These are phyloP conservation scores for Lunularia cruciata DNA, from an alignment of 225 moss, liverwort and hornwort genomes.

Conservation along the genomic window DNA sequence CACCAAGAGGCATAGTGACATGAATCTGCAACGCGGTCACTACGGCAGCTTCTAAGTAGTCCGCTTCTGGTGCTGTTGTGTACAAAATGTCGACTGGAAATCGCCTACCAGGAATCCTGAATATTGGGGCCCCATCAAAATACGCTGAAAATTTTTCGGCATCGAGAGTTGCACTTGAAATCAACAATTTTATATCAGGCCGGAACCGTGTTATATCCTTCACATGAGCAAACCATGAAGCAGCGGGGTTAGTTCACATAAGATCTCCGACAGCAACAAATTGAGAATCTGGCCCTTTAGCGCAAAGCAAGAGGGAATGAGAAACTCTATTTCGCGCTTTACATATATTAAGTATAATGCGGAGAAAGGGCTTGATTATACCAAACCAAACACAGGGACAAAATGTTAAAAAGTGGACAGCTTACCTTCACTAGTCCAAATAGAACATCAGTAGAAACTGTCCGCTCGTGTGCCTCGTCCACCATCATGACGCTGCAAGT, in stretches of 20 bases:
- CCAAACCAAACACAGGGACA: too few relatives aligned
- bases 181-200: conserved; percentile 88
- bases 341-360: too few relatives aligned
- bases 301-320: too few relatives aligned
- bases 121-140: conserved; percentile 91
- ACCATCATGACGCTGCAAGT: conserved; percentile 88
- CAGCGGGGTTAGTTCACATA: neutral
- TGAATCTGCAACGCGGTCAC: conserved; percentile 87
- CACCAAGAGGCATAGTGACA: conserved; percentile 73
- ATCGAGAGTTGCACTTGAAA: conserved; percentile 94
- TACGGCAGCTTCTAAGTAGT: conserved; percentile 86
- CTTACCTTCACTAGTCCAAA: conserved; percentile 89
- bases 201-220: conserved; percentile 94
- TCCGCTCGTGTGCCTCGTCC: conserved; percentile 97
- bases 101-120: conserved; percentile 90
- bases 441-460: conserved; percentile 84
- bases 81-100: conserved; percentile 88
- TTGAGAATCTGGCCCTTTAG: too few relatives aligned
- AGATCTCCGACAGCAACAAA: too few relatives aligned
- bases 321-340: too few relatives aligned
- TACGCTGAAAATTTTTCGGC: conserved; percentile 85
- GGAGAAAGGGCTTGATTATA: too few relatives aligned
- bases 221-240: neutral
- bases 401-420: too few relatives aligned
- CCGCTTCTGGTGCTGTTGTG: conserved; percentile 93